A percentile compares a stretch with the other conserved stretches of the same genome.
These are phyloP conservation scores for Brasenia schreberi DNA, from an alignment of 164 flowering plant species.

Conservation along the genomic window DNA sequence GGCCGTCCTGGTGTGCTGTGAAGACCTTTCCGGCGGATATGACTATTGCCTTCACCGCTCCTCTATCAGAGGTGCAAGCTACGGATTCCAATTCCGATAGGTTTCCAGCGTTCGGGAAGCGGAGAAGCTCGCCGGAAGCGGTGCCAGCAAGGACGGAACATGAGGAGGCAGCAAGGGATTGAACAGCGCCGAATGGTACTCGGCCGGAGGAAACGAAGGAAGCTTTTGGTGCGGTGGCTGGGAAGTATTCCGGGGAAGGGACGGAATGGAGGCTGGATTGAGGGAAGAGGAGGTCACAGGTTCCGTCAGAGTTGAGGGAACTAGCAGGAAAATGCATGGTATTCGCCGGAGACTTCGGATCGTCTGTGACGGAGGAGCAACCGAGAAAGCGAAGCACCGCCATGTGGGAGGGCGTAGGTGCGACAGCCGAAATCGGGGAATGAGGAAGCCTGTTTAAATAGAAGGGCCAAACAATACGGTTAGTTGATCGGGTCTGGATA, in stretches of 20 bases:
- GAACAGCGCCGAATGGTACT: constrained; percentile 1
- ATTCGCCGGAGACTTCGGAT: background rate
- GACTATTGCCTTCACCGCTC: background rate
- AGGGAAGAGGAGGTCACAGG: constrained; percentile 1
- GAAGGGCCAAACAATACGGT: too few relatives aligned
- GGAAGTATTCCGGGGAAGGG: constrained; percentile 8
- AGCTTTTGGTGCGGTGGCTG: constrained; percentile 56
- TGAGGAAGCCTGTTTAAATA: background rate
- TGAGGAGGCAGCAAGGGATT: background rate
- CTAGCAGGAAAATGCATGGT: background rate
- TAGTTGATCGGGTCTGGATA: too few relatives aligned
- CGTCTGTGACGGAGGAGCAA: background rate
- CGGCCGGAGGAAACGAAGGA: constrained; percentile 31
- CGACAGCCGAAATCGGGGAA: background rate
- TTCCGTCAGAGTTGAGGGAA: background rate
- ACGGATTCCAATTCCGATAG: background rate
- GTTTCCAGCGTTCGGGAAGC: background rate
- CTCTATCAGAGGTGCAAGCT: background rate
- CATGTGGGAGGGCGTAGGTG: background rate
- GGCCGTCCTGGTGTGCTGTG: constrained; percentile 73
- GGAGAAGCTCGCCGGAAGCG: background rate
- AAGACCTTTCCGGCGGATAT: constrained; percentile 15
- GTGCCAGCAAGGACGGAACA: background rate
- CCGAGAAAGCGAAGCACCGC: background rate
- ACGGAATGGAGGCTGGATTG: constrained; percentile 8